phyloP scores from a whole-genome alignment of 306 rosid species.

The Rubus idaeus region DNA sequence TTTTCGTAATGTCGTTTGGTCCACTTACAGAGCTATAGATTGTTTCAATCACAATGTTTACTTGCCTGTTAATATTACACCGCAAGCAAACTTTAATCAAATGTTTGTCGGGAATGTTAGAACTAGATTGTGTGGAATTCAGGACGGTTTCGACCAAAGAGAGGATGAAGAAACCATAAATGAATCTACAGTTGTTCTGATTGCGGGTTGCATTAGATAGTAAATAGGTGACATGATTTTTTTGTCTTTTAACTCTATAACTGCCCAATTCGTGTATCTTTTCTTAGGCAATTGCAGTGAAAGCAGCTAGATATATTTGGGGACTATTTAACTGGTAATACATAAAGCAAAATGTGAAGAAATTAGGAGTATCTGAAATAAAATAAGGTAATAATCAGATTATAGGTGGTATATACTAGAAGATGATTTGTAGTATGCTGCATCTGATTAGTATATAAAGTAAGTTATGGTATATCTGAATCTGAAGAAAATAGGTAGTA shows the following conservation, averaged over 20 bases:
- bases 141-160: neutral
- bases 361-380: neutral
- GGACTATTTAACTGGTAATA: neutral
- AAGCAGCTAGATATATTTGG: neutral
- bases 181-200: neutral
- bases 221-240: neutral
- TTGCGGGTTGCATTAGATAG: too few relatives aligned
- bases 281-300: neutral
- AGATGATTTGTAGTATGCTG: too few relatives aligned
- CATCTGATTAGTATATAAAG: too few relatives aligned
- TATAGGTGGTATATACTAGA: too few relatives aligned
- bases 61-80: too few relatives aligned
- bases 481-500: too few relatives aligned
- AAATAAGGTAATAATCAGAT: neutral
- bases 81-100: too few relatives aligned
- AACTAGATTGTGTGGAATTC: too few relatives aligned
- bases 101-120: too few relatives aligned
- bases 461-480: too few relatives aligned
- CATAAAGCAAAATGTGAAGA: neutral
- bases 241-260: neutral
- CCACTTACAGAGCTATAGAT: neutral
- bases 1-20: conserved; percentile 1
- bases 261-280: neutral
- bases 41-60: neutral
- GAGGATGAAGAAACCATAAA: neutral